Evolutionary conservation across 2,329 filamentous ascomycete genomes (phyloP), one percentile per base, ranked within the genome.

Genomic region (Teratosphaeriaceae sp.): DNA sequence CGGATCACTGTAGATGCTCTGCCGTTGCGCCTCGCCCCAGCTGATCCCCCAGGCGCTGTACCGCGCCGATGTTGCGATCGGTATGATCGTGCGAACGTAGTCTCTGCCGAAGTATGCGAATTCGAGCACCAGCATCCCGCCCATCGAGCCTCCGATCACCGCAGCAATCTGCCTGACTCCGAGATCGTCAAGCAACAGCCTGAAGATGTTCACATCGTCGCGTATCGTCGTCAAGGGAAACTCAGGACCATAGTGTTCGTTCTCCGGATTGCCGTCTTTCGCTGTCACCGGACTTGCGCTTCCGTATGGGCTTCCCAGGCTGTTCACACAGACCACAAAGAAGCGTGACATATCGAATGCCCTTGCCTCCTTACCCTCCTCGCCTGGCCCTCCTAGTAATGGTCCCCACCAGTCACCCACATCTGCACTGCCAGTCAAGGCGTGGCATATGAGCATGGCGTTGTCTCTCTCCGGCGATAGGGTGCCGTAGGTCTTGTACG

Each of bases 1-100:
- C 23, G 92, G 92, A 62, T 98, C 92, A 29, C 88, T 89, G 68
- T 97, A 98, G 63, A 98, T 97, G 74, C 85, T 89, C 67, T 92
- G 86, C 40, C 87, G 76, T 64, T 94, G 87, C 3, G 86, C 86
- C 63, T 92, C 87, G 31, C 85, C 86, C 87, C 87, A 94, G 65
- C 84, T 89, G 58, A 92, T 94, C 19, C 87, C 84, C 87, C 87
- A 94, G 4, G 87, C 87, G 57, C 85, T 90, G 65, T 92, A 88
- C 31, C 83, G 74, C 54, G 84, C 86, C 6, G 86, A 90, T 5
- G 87, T 92, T 18, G 87, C 87, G 55, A 94, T 90, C 12, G 87
- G 84, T 8, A 92, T 82, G 53, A 92, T 81, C 51, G 75, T 81
- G 51, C 81, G 79, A 43, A 94, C 86, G 55, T 92, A 94, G 52